phyloP scores from a whole-genome alignment of 2,329 filamentous ascomycete species.

The Fusarium newnesense region DNA sequence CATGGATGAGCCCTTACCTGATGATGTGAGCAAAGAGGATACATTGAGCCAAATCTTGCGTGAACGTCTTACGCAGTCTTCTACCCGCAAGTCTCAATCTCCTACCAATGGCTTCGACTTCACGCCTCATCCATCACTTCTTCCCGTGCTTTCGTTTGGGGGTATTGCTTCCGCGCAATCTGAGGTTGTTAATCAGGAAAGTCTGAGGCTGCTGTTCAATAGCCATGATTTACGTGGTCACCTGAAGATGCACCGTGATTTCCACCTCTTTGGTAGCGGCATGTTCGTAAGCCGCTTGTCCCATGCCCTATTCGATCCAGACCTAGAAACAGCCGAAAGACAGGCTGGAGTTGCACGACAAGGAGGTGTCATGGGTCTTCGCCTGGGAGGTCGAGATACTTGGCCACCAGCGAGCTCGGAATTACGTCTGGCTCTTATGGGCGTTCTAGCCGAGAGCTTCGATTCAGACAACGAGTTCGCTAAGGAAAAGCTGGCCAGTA shows the following conservation, averaged over 20 bases:
- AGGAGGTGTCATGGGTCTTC: constrained; percentile 81
- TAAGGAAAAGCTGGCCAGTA: constrained; percentile 42
- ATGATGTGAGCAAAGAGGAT: constrained; percentile 44
- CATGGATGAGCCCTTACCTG: constrained; percentile 45
- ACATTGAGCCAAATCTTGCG: constrained; percentile 54
- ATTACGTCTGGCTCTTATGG: constrained; percentile 87
- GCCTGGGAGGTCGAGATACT: constrained; percentile 80
- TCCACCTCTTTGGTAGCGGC: constrained; percentile 86
- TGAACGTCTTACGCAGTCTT: constrained; percentile 50
- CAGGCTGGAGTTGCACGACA: constrained; percentile 74
- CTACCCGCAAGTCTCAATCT: constrained; percentile 42
- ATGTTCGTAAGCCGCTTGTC: constrained; percentile 83
- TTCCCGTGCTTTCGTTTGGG: constrained; percentile 78
- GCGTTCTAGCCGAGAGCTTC: constrained; percentile 82
- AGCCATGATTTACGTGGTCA: constrained; percentile 78
- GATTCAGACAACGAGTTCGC: constrained; percentile 41
- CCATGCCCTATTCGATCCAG: constrained; percentile 84
- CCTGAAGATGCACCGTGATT: constrained; percentile 78
- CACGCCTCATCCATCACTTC: constrained; percentile 66
- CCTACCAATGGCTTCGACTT: constrained; percentile 46
- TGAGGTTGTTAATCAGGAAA: constrained; percentile 79
- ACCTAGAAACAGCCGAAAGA: constrained; percentile 82
- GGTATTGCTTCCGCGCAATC: constrained; percentile 80
- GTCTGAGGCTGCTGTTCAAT: constrained; percentile 79
- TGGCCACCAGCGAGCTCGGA: constrained; percentile 98